phyloP scores from a whole-genome alignment of 306 rosid species.

The Rosa multiflora region DNA sequence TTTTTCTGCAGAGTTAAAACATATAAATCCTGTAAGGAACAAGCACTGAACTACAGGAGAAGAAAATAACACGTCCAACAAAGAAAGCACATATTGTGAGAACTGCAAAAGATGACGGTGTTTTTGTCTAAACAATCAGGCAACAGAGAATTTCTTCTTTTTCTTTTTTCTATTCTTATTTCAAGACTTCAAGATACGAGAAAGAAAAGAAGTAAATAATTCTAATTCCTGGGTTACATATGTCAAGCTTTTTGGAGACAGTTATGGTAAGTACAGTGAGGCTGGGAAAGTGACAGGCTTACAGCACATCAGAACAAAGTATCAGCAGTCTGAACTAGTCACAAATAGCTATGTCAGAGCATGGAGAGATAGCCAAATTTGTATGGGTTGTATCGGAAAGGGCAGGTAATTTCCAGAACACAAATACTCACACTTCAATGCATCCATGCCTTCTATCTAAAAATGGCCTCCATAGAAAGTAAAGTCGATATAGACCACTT shows the following conservation, averaged over 20 bases:
- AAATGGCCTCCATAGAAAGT: neutral
- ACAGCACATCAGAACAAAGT: neutral
- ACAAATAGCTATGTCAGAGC: neutral
- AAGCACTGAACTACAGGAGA: conserved; percentile 10
- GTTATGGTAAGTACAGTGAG: neutral
- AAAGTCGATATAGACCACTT: neutral
- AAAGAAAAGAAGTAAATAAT: neutral
- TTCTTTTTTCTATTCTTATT: neutral
- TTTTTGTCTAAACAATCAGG: neutral
- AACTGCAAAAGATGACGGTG: neutral
- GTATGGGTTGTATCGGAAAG: neutral
- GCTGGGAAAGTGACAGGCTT: neutral
- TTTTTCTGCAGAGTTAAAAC: conserved; percentile 44
- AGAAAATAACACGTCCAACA: conserved; percentile 4
- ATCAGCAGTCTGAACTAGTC: neutral
- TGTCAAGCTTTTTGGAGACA: neutral
- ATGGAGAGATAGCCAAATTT: neutral
- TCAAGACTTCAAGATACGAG: neutral
- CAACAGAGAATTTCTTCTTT: neutral
- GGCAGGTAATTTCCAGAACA: neutral
- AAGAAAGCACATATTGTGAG: neutral
- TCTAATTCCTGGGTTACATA: neutral
- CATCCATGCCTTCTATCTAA: neutral
- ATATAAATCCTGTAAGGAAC: conserved; percentile 23
- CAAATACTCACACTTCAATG: neutral